A percentile compares a stretch with the other conserved stretches of the same genome.
Conservation (phyloP, 2,329 filamentous ascomycete species). For the Onygenales sp. region DNA sequence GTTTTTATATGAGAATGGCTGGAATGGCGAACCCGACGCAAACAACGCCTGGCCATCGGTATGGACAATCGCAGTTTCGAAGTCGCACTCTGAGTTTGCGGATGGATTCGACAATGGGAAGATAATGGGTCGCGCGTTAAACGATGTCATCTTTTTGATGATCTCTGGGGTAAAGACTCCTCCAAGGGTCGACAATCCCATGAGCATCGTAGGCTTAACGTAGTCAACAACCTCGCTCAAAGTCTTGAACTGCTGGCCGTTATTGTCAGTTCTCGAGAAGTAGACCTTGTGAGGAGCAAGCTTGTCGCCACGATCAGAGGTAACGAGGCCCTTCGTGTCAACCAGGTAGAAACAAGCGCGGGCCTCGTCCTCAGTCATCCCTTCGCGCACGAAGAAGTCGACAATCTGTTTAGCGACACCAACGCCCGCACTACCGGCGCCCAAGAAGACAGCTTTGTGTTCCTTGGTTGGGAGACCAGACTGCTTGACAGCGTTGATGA, state of each 20-base stretch:
- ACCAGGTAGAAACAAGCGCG: constrained; percentile 93
- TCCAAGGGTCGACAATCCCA: constrained; percentile 89
- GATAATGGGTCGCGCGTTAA: constrained; percentile 75
- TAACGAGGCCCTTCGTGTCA: constrained; percentile 93
- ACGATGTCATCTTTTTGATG: constrained; percentile 51
- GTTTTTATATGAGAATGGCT: constrained; percentile 56
- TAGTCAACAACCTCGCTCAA: constrained; percentile 89
- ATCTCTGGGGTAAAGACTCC: constrained; percentile 88
- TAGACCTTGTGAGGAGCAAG: constrained; percentile 79
- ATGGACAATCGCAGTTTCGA: constrained; percentile 83
- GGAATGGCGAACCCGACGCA: constrained; percentile 89
- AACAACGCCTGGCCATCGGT: constrained; percentile 89
- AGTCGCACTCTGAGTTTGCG: constrained; percentile 95
- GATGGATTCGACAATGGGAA: constrained; percentile 96
- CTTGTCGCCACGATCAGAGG: constrained; percentile 82
- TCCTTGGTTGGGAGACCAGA: constrained; percentile 79
- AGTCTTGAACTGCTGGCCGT: constrained; percentile 59
- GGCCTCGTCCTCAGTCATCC: constrained; percentile 78
- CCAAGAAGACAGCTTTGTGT: constrained; percentile 91
- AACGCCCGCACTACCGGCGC: constrained; percentile 88
- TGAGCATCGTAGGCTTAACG: constrained; percentile 86
- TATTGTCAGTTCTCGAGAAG: constrained; percentile 57
- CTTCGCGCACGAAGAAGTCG: constrained; percentile 90
- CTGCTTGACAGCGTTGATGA: constrained; percentile 67
- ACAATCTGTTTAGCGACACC: constrained; percentile 97